phyloP scores from a whole-genome alignment of 169 alveolate species.

The Plasmodium yoelii region DNA sequence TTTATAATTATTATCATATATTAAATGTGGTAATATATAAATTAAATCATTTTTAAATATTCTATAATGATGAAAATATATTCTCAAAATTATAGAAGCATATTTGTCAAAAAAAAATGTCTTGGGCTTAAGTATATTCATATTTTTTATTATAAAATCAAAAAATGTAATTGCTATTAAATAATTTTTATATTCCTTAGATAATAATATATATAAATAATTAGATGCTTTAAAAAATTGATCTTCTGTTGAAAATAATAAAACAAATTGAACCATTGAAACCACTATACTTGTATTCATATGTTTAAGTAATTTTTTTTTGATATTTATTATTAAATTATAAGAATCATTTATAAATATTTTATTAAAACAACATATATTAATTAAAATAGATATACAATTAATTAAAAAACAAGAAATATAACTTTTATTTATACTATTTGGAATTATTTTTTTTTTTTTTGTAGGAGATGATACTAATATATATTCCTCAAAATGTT shows the following conservation, averaged over 20 bases:
- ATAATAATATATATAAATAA: conserved; percentile 12
- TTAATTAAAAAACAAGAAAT: conserved; percentile 32
- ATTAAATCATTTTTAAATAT: conserved; percentile 46
- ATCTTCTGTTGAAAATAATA: conserved; percentile 28
- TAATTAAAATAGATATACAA: conserved; percentile 19
- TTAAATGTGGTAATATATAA: conserved; percentile 28
- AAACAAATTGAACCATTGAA: conserved; percentile 41
- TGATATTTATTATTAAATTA: conserved; percentile 29
- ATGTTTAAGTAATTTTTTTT: conserved; percentile 7
- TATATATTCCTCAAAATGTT: conserved; percentile 6
- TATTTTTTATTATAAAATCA: conserved; percentile 45
- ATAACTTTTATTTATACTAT: conserved; percentile 17
- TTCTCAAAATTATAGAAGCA: conserved; percentile 17
- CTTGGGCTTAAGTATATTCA: conserved; percentile 13
- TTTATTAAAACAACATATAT: conserved; percentile 26
- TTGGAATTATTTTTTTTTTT: background rate
- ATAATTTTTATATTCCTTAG: conserved; percentile 36
- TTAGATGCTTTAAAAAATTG: conserved; percentile 47
- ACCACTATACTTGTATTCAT: conserved; percentile 31
- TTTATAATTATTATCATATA: conserved; percentile 38
- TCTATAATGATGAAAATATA: conserved; percentile 37
- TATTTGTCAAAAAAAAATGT: conserved; percentile 44
- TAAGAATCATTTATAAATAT: conserved; percentile 10
- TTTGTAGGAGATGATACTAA: background rate
- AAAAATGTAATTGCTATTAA: conserved; percentile 42